phyloP scores from a whole-genome alignment of 371 early-diverging fungal genomes.

The Thermomucor indicae-seudaticae region DNA sequence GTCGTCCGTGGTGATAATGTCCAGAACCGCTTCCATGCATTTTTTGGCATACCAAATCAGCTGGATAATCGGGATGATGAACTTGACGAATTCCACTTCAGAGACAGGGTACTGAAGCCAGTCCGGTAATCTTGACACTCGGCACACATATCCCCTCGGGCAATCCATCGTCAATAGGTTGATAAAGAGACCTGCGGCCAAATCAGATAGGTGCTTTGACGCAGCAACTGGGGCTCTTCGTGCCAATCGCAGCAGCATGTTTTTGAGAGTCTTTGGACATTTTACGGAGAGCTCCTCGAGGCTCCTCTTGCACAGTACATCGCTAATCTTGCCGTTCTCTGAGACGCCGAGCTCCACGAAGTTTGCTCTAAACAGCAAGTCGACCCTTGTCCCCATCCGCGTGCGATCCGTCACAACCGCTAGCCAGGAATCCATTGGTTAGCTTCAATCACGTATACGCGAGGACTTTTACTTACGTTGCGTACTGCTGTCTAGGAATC shows the following conservation, averaged over 20 bases:
- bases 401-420: constrained; percentile 1
- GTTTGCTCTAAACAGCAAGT: neutral
- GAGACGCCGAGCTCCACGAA: neutral
- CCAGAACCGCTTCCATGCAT: neutral
- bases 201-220: too few relatives aligned
- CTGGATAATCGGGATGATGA: constrained; percentile 1
- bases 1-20: constrained; percentile 2
- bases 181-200: constrained; percentile 2
- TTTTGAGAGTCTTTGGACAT: constrained; percentile 11
- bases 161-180: neutral
- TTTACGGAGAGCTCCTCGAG: neutral
- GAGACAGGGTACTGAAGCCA: constrained; percentile 3
- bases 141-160: constrained; percentile 3
- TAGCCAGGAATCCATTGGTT: too few relatives aligned
- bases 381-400: neutral
- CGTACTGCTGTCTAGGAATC: too few relatives aligned
- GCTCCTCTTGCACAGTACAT: neutral
- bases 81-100: constrained; percentile 1
- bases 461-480: too few relatives aligned
- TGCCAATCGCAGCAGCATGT: constrained; percentile 6
- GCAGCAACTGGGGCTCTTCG: constrained; percentile 1
- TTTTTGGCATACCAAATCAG: constrained; percentile 3
- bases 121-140: neutral
- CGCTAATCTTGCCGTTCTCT: neutral
- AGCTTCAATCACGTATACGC: too few relatives aligned